Conservation (phyloP, 495 filamentous ascomycete species). For the Melanomma pulvis-pyrius region DNA sequence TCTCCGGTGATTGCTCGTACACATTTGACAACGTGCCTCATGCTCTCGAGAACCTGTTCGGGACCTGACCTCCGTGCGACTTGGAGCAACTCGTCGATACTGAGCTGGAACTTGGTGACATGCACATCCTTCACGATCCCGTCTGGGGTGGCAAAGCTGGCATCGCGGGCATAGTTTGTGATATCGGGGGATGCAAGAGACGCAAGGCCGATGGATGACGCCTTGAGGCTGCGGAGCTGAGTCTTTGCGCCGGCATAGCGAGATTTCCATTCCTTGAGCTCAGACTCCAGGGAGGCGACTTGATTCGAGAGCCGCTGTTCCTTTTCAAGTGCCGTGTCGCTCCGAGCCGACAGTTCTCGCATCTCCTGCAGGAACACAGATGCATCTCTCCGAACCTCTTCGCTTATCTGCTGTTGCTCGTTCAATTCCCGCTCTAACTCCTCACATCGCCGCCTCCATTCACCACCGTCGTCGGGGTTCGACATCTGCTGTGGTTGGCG, state of each 20-base stretch:
- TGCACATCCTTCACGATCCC: conserved; percentile 88
- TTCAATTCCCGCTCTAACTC: conserved; percentile 73
- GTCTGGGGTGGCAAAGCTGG: conserved; percentile 68
- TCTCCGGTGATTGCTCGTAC: conserved; percentile 81
- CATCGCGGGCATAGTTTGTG: conserved; percentile 64
- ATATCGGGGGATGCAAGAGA: conserved; percentile 55
- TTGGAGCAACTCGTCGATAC: conserved; percentile 89
- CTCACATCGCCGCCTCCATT: conserved; percentile 59
- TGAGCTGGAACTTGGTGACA: conserved; percentile 92
- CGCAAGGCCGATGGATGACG: conserved; percentile 73
- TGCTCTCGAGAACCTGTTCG: conserved; percentile 69
- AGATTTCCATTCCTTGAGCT: conserved; percentile 84
- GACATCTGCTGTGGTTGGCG: conserved; percentile 2
- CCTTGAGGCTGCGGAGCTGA: conserved; percentile 77
- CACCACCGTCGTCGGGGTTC: conserved; percentile 46
- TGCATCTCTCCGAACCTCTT: conserved; percentile 85
- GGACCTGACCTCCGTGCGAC: conserved; percentile 73
- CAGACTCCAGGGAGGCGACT: conserved; percentile 72
- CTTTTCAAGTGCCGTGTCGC: conserved; percentile 73
- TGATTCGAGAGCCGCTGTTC: conserved; percentile 76
- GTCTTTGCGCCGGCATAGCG: conserved; percentile 87
- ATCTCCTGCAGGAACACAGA: conserved; percentile 85
- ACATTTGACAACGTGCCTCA: conserved; percentile 78
- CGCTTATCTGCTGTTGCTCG: conserved; percentile 78
- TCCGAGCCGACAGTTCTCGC: conserved; percentile 79